phyloP scores from a whole-genome alignment of 2,329 filamentous ascomycete genomes.

The Alternaria panax region DNA sequence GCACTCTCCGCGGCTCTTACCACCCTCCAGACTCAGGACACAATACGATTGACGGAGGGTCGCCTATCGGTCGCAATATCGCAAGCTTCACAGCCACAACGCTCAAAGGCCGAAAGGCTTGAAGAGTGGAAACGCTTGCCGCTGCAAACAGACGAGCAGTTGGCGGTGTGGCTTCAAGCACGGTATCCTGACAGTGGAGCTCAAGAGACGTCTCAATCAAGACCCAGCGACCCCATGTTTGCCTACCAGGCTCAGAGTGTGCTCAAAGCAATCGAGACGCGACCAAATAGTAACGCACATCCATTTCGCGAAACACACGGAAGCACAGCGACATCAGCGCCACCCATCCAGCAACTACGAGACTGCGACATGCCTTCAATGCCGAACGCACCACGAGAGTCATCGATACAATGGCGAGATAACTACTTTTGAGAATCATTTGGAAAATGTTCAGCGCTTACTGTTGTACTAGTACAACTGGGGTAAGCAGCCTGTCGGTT shows the following conservation, averaged over 20 bases:
- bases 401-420: background rate
- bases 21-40: constrained; percentile 14
- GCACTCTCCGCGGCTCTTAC: constrained; percentile 28
- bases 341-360: background rate
- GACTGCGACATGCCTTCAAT: constrained; percentile 1
- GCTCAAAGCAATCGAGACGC: background rate
- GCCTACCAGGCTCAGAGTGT: background rate
- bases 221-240: background rate
- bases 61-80: background rate
- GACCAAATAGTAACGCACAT: background rate
- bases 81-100: constrained; percentile 2
- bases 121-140: constrained; percentile 35
- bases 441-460: background rate
- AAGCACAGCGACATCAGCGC: background rate
- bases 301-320: background rate
- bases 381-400: background rate
- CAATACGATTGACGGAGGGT: background rate
- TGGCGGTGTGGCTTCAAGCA: constrained; percentile 29
- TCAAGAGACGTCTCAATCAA: background rate
- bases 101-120: constrained; percentile 33
- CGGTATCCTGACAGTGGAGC: constrained; percentile 16
- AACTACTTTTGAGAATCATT: constrained; percentile 3
- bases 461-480: too few species aligned
- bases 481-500: background rate
- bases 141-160: constrained; percentile 28